Evolutionary conservation across 208 protist species (phyloP), one percentile per base, ranked within the genome.

Genomic region (Kentomonas sorsogonicus): DNA sequence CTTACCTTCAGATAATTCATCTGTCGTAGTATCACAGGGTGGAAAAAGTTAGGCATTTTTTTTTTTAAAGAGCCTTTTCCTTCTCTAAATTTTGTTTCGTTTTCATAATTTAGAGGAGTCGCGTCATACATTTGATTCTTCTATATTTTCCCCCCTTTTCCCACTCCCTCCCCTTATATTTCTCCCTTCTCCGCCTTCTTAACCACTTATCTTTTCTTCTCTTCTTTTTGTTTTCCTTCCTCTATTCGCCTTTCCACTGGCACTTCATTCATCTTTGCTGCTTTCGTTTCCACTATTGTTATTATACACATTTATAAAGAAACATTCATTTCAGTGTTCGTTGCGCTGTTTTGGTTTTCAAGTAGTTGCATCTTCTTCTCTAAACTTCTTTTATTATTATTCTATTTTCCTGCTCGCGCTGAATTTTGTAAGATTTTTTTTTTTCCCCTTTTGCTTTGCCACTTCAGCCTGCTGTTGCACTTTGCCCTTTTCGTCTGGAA

Each of bases 321-420:
- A n/a, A n/a, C n/a, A n/a, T n/a, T n/a, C n/a, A n/a, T 60, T 9
- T 16, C n/a, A 36, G 11, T 20, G 1, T 26, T 31, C n/a, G 18
- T 20, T 48, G 16, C 2, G 2, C 1, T 67, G 18, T n/a, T 18
- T 18, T 6, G 27, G 33, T 22, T 60, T 50, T 27, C 30, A n/a
- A n/a, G 41, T 52, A 45, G 15, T 22, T 26, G 45, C 39, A 48
- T 34, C 47, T 27, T 34, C 3, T 63, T 68, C 30, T 30, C 50
- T 60, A 61, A 5, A 29, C 26, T 44, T 39, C 43, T 50, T 27
- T 57, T 1, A 3, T 47, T 60, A 26, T 34, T 60, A 7, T 53
- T 48, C 2, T 31, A 15, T 23, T 51, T 50, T 58, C 22, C 20
- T 34, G 13, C n/a, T n/a, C n/a, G n/a, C n/a, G n/a, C n/a, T n/a